Base-by-base conservation (phyloP, 1,284 basidiomycete species). In the Trichosporon inkin region DNA sequence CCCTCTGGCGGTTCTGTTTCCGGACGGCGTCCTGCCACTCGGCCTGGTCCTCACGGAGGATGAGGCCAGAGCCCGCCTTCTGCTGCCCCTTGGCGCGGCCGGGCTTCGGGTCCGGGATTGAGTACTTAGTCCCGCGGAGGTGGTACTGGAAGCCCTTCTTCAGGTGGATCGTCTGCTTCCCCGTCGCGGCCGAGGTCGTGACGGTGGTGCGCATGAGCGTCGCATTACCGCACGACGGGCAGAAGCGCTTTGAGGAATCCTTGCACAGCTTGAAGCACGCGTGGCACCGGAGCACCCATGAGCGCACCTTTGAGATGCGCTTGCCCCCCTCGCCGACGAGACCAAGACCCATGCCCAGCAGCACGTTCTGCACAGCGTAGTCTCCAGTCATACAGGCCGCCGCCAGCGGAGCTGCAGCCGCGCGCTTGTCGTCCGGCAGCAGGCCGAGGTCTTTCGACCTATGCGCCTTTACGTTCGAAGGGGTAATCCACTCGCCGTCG, bases 221-320 rank as follows among this genome's bases (percentile, higher is more conserved):
- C 0, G 92, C 84, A 71, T 94, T 95, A 40, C 96, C 96, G 76
- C 96, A 99, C 10, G 92, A 90, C 1, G 96, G 95, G 75, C 96
- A 99, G 81, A 99, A 99, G 70, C 92, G 92, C 77, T 92, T 92
- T 17, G 90, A 88, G 35, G 86, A 82, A 76, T 99, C 94, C 81
- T 95, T 97, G 82, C 95, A 99, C 65, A 97, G 86, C 93, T 98
- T 98, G 85, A 94, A 98, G 80, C 96, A 99, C 16, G 93, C 96
- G 80, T 99, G 96, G 78, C 96, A 99, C 60, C 96, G 82, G 65
- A 99, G 80, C 1, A 98, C 92, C 90, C 92, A 99, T 64, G 87
- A 97, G 80, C 95, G 93, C 34, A 99, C 88, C 67, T 86, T 88
- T 66, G 88, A 84, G 63, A 99, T 95, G 68, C 86, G 84, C 79